Evolutionary conservation across 23 red algal species (phyloP), one percentile per base, ranked within the genome.

Genomic region (Gracilariopsis chorda): DNA sequence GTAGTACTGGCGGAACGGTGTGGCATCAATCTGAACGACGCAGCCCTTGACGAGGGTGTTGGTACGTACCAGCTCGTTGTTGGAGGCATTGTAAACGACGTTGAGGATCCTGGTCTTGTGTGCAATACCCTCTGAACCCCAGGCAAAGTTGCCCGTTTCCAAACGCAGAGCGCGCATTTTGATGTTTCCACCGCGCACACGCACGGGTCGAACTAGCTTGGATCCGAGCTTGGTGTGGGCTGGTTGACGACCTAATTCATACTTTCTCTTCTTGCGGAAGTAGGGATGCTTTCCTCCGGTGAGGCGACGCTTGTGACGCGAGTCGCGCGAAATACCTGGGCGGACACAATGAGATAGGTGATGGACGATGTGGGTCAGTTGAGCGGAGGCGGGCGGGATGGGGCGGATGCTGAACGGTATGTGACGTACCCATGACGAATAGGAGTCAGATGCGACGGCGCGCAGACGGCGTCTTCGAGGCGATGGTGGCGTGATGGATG

Each of bases 1-100:
- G 52, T 96, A 99, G 84, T 92, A 99, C 19, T 84, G 77, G 24
- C 92, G 91, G 84, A 96, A 99, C 7, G 97, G 97, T 48, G 93
- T 94, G 40, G 97, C 93, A 45, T 99, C 97, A 43, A 99, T 92
- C 70, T 96, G 94, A 2, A 99, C 84, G 32, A 99, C 96, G 35
- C 90, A 92, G 49, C 93, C 93, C 88, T 99, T 99, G 36, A 99
- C 97, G 1, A 99, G 93, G 32, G 97, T 99, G 48, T 99, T 99
- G 23, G 97, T 99, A 25, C 97, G 88, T 41, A 99, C 97, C 39
- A 99, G 82, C 51, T 99, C 97, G 56, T 99, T 99, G 78, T 99
- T 99, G 41, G 92, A 95, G 7, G 97, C 97, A 53, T 99, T 99
- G 84, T 99, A 99, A 24, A 96, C 94, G 1, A 99, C 97, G 59